Percentiles rank a stretch among this genome's conserved stretches.
Conservation (phyloP, 495 filamentous ascomycete species). For the Neurospora cerealis region DNA sequence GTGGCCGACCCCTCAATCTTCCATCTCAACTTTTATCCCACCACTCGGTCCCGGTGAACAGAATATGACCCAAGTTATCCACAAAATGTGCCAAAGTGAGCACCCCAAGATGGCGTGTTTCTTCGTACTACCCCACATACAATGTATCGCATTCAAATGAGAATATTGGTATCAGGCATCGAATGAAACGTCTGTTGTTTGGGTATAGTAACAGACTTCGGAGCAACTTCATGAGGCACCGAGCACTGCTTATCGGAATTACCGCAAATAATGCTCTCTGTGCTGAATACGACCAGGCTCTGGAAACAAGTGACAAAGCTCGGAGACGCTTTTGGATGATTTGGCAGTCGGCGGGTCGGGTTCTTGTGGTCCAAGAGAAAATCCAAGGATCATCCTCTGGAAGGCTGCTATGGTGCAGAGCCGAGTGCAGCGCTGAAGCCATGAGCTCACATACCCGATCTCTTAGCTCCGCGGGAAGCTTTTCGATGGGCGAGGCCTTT, state of each 20-base stretch:
- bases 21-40: no score
- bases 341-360: neutral
- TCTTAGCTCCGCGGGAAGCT: neutral
- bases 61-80: neutral
- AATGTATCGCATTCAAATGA: neutral
- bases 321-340: neutral
- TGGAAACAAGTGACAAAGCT: neutral
- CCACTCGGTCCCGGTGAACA: no score
- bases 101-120: no score
- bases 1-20: no score
- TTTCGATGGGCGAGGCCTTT: neutral
- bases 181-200: neutral
- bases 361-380: neutral
- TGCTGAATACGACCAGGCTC: neutral
- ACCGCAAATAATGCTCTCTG: neutral
- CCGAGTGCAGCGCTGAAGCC: neutral
- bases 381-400: neutral
- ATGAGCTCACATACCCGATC: neutral
- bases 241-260: neutral
- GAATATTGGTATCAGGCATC: neutral
- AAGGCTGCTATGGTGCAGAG: neutral
- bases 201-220: neutral
- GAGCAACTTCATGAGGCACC: neutral
- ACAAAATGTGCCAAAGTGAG: no score
- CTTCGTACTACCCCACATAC: no score